Percentiles rank a stretch among this genome's conserved stretches.
Evolutionary conservation across 140 eudicot genomes (phyloP).

Genomic region (Ambrosia hybrid): DNA sequence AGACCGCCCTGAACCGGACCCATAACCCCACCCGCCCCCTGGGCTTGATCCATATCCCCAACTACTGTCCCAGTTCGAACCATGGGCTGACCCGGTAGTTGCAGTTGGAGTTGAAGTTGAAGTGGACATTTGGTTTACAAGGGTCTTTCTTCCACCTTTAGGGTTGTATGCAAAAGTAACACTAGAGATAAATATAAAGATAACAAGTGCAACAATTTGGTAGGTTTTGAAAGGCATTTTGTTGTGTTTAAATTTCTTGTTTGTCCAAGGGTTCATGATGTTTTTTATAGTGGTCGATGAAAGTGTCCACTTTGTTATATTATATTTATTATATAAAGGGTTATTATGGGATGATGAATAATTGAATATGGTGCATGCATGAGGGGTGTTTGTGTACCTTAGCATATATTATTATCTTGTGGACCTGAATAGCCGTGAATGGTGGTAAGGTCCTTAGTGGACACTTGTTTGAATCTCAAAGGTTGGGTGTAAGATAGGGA

Average conservation of each 20-base stretch:
- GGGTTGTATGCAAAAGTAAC: not conserved
- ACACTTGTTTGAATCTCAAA: too few species aligned
- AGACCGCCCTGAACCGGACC: conserved; percentile 67
- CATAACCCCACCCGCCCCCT: conserved; percentile 66
- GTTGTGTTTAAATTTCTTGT: conserved; percentile 3
- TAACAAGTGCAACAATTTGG: conserved; percentile 14
- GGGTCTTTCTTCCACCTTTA: conserved; percentile 38
- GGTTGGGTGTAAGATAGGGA: too few species aligned
- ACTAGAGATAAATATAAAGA: conserved; percentile 29
- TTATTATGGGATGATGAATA: not conserved
- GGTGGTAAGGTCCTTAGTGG: not conserved
- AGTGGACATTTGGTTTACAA: conserved; percentile 25
- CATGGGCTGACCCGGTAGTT: conserved; percentile 55
- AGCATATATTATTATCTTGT: not conserved
- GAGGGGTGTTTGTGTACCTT: not conserved
- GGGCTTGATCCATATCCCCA: conserved; percentile 88
- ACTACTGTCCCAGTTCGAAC: conserved; percentile 60
- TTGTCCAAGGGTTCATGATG: not conserved
- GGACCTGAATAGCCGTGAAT: not conserved
- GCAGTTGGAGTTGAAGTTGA: conserved; percentile 28
- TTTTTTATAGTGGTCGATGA: conserved; percentile 11
- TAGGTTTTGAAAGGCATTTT: conserved; percentile 35
- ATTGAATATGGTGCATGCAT: not conserved
- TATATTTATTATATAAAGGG: too few species aligned
- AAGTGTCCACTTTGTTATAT: not conserved